Base-by-base conservation (phyloP, 768 basidiomycete species). In the Pisolithus marmoratus region DNA sequence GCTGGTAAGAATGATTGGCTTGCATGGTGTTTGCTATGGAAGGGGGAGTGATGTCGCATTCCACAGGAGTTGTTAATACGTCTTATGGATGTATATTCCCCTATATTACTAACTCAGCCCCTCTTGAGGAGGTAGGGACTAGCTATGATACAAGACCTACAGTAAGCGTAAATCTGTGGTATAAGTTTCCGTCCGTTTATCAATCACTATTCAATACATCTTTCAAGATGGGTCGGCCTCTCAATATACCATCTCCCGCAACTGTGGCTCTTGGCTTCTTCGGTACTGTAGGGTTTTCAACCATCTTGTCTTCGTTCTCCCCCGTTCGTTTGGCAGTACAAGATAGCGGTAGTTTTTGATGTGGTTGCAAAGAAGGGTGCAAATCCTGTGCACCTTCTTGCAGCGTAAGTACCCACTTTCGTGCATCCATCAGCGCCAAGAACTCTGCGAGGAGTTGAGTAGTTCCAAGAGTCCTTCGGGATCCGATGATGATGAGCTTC, bases 401-500 rank as follows among this genome's bases (percentile, higher is more conserved):
- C 45, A 96, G 71, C 11, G 58, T 55, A 41, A 87, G 67, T 27
- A 90, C 78, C 96, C 96, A 97, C 0, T 72, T 70, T 47, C 74
- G 77, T 24, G 64, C 71, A 9, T 88, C 78, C 82, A 96, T 85
- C 46, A 97, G 72, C 9, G 70, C 64, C 56, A 98, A 82, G 70
- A 98, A 94, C 24, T 87, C 80, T 2, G 70, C 64, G 36, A 98
- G 70, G 27, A 96, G 66, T 0, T 82, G 68, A 0, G 80, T 78
- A 24, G 66, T 63, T 38, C 79, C 66, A 9, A 99, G 75, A 1
- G 95, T 99, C 60, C 71, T 79, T 38, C 85, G 77, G 0, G 92
- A 94, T 4, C 96, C 95, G 59, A 99, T 77, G 52, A 99, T 86
- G 67, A 97, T 76, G 2, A 99, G 73, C 71, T 99, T 99, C 31